Percentiles rank a stretch among this genome's conserved stretches.
phyloP scores from a whole-genome alignment of 257 asterid genomes.

The Solanum pinnatisectum region DNA sequence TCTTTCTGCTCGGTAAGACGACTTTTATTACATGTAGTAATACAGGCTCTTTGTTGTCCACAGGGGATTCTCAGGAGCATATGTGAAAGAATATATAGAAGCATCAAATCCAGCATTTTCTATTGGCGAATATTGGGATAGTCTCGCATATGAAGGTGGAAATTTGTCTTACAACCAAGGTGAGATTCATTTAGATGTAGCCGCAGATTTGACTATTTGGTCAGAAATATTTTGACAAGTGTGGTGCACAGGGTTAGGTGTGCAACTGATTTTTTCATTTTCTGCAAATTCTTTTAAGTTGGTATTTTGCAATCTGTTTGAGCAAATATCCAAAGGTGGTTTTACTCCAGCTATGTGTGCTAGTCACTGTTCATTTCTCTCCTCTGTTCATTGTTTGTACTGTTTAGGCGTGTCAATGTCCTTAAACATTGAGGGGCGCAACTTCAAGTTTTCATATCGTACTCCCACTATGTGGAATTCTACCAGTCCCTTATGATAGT shows the following conservation, averaged over 20 bases:
- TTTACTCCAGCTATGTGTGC: neutral
- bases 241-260: neutral
- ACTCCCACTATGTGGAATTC: neutral
- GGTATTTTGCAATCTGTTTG: neutral
- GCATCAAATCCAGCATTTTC: slow-evolving; percentile 48
- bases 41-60: neutral
- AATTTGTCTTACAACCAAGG: slow-evolving; percentile 46
- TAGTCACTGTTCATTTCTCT: neutral
- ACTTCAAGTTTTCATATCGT: neutral
- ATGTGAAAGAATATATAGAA: slow-evolving; percentile 47
- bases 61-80: slow-evolving; percentile 50
- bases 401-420: neutral
- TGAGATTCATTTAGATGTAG: slow-evolving; percentile 1
- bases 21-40: neutral
- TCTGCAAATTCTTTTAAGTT: neutral
- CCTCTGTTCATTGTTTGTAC: neutral
- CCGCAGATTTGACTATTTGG: neutral
- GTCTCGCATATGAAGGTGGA: slow-evolving; percentile 48
- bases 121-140: slow-evolving; percentile 58
- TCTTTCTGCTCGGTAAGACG: neutral
- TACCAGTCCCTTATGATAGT: neutral
- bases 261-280: neutral
- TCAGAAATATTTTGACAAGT: neutral
- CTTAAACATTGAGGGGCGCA: neutral
- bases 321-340: neutral